These are phyloP conservation scores for Fusarium graminum DNA, from an alignment of 2,329 filamentous ascomycete species.

Conservation along the genomic window DNA sequence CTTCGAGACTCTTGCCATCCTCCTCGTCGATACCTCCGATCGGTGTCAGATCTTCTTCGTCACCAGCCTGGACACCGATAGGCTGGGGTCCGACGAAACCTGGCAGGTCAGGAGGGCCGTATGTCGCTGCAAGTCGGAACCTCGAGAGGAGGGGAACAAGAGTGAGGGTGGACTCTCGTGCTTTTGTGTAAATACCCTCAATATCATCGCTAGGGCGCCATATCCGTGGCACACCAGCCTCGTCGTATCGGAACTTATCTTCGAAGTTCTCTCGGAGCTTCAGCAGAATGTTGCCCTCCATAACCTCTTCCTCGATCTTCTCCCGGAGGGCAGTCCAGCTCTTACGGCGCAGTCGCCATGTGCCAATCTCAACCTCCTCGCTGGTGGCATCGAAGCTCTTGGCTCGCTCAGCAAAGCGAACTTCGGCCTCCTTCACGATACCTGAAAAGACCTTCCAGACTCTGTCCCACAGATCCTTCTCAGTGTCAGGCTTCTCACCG, in stretches of 20 bases:
- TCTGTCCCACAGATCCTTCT: constrained; percentile 95
- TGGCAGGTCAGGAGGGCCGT: constrained; percentile 82
- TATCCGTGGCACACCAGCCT: constrained; percentile 92
- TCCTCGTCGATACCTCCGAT: constrained; percentile 97
- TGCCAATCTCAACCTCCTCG: constrained; percentile 90
- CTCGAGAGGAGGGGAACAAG: constrained; percentile 89
- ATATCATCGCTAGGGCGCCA: constrained; percentile 98
- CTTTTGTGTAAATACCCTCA: constrained; percentile 92
- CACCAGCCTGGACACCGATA: constrained; percentile 77
- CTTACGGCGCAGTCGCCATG: constrained; percentile 93
- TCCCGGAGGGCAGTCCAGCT: constrained; percentile 92
- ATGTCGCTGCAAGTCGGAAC: constrained; percentile 83
- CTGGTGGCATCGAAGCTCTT: constrained; percentile 93
- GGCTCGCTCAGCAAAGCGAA: constrained; percentile 86
- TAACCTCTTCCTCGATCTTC: constrained; percentile 96
- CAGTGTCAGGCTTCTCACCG: constrained; percentile 77
- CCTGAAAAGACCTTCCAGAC: constrained; percentile 89
- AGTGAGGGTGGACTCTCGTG: constrained; percentile 90
- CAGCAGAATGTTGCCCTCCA: constrained; percentile 94
- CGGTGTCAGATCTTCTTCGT: constrained; percentile 89
- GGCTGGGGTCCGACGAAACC: constrained; percentile 87
- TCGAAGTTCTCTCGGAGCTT: constrained; percentile 99
- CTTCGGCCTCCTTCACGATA: constrained; percentile 87
- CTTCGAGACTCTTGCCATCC: constrained; percentile 92
- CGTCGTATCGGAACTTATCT: constrained; percentile 98